A percentile compares a stretch with the other conserved stretches of the same genome.
Evolutionary conservation across 2,329 filamentous ascomycete genomes (phyloP).

Genomic region (Fusarium sp.): DNA sequence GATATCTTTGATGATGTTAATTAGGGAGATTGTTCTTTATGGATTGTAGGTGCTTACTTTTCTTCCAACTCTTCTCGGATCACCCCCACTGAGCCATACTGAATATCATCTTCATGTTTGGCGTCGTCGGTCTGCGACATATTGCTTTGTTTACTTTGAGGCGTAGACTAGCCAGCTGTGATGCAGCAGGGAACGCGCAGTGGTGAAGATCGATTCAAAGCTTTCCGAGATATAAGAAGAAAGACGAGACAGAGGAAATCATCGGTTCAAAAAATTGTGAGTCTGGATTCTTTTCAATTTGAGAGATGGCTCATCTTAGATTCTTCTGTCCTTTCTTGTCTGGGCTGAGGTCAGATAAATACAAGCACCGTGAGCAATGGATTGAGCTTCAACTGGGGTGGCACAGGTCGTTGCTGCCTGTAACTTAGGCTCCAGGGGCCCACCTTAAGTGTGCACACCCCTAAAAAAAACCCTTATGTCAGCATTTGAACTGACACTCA

Average conservation of each 20-base stretch:
- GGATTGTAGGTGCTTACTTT: conserved; percentile 51
- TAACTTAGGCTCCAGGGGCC: conserved; percentile 27
- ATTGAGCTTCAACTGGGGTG: conserved; percentile 18
- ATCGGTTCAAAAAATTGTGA: background rate
- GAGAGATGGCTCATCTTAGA: conserved; percentile 1
- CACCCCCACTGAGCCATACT: conserved; percentile 60
- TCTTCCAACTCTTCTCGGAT: conserved; percentile 60
- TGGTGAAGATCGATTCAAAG: background rate
- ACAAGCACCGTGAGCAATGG: conserved; percentile 11
- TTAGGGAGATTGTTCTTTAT: background rate
- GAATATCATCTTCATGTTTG: conserved; percentile 64
- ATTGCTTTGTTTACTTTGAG: conserved; percentile 16
- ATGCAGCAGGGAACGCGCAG: background rate
- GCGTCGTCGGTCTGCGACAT: conserved; percentile 54
- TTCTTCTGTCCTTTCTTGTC: background rate
- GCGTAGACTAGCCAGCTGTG: conserved; percentile 13
- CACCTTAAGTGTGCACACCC: conserved; percentile 13
- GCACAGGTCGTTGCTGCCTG: conserved; percentile 35
- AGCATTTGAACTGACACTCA: background rate
- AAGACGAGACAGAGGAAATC: background rate
- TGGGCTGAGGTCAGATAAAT: conserved; percentile 11
- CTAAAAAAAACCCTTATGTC: conserved; percentile 3
- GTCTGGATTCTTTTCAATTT: background rate
- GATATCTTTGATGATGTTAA: conserved; percentile 72
- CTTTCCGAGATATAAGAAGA: background rate